A percentile compares a stretch with the other conserved stretches of the same genome.
Evolutionary conservation across 2,329 filamentous ascomycete species (phyloP).

Genomic region (Scedosporium aurantiacum): DNA sequence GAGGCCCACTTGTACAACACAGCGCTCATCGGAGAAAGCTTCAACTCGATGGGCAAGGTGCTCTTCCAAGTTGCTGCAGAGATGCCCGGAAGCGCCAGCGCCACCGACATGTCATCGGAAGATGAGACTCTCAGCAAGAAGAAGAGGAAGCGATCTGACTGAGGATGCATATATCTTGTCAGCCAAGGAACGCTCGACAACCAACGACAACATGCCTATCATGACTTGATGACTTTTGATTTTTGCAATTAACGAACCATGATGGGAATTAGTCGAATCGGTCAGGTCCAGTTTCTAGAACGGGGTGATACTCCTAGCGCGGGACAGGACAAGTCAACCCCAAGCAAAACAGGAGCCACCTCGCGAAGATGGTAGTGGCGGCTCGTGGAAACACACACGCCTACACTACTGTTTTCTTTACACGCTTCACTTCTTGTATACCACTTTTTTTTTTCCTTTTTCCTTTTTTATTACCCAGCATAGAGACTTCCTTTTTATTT

Average conservation of each 20-base stretch:
- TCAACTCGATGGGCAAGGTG: conserved; percentile 59
- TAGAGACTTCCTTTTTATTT: conserved; percentile 3
- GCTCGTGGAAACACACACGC: neutral
- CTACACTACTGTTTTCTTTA: neutral
- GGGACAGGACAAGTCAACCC: neutral
- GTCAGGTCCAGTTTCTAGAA: conserved; percentile 1
- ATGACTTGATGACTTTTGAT: conserved; percentile 4
- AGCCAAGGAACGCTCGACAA: neutral
- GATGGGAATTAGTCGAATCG: conserved; percentile 2
- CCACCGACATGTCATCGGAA: conserved; percentile 46
- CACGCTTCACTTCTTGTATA: conserved; percentile 9
- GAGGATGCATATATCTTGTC: conserved; percentile 15
- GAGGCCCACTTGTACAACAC: conserved; percentile 37
- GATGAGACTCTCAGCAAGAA: conserved; percentile 36
- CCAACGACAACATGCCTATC: conserved; percentile 2
- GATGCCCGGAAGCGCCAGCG: conserved; percentile 55
- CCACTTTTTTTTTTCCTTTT: conserved; percentile 14
- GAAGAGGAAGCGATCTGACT: conserved; percentile 69
- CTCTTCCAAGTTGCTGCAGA: conserved; percentile 73
- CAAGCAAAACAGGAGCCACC: neutral
- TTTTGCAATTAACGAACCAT: conserved; percentile 6
- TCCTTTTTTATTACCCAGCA: conserved; percentile 10
- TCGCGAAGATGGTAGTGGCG: neutral
- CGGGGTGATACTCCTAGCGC: neutral
- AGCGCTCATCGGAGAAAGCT: conserved; percentile 46